Evolutionary conservation across 225 moss, liverwort and hornwort genomes (phyloP), one percentile per base, ranked within the genome.

Genomic region (Ulota crispa): DNA sequence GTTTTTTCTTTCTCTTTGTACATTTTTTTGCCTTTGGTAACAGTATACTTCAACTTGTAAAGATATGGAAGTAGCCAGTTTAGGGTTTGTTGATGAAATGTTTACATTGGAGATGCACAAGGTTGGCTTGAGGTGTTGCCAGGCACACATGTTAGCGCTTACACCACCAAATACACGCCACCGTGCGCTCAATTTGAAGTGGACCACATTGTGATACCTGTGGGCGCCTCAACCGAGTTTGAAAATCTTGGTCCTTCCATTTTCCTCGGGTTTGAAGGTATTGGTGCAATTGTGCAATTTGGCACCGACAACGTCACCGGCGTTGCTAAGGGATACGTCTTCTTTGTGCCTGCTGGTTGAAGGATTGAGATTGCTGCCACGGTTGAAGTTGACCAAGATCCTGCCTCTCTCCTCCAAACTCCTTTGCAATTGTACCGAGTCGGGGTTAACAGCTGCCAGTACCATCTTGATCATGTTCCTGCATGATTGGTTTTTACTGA

Each of bases 131-230:
- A 93, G 56, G 78, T 94, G 36, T 82, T 98, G 64, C 55, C 72
- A 26, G 94, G 94, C 75, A 84, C 87, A 21, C 88, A 66, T 20
- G 77, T 93, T 19, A 68, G 89, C 24, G 89, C 85, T 42, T 88
- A 83, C 88, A 92, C 89, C 66, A 94, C 77, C 69, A 87, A 93
- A 57, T 98, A 98, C 63, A 93, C 92, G 31, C 98, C 98, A n/a
- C 94, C 98, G 21, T 98, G 94, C 42, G 92, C 93, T 68, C 95
- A 98, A 76, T 98, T 98, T 76, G 95, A 98, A 85, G 95, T 98
- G 66, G 95, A 98, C 77, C 79, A 87, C 67, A 86, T 95, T 39
- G 80, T 85, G 56, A 80, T 98, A 24, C 98, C 95, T 9, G 89
- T 76, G 2, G 93, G 93, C 16, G 78, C 79, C 9, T 88, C 92